Percentiles rank a stretch among this genome's conserved stretches.
These are phyloP conservation scores for Copromyces sp. DNA, from an alignment of 495 filamentous ascomycete genomes.

Conservation along the genomic window DNA sequence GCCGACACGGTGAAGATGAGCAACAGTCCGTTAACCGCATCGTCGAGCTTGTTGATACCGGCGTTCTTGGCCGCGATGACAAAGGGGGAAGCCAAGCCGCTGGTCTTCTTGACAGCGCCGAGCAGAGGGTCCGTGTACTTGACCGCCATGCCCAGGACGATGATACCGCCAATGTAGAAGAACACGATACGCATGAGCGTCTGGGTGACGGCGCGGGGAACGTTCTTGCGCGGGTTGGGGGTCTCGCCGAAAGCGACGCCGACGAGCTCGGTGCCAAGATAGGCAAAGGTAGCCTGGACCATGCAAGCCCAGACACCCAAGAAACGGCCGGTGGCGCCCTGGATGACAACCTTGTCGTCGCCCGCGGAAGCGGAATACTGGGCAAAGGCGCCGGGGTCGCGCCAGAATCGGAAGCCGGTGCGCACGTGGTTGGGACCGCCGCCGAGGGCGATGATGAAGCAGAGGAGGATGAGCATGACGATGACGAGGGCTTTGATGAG, in stretches of 20 bases:
- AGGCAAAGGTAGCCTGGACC: slow-evolving; percentile 72
- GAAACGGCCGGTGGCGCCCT: slow-evolving; percentile 48
- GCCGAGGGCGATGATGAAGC: slow-evolving; percentile 60
- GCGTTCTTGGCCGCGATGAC: slow-evolving; percentile 54
- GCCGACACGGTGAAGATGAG: slow-evolving; percentile 73
- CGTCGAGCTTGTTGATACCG: slow-evolving; percentile 53
- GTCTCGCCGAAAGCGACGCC: slow-evolving; percentile 73
- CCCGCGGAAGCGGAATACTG: slow-evolving; percentile 32
- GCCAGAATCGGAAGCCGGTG: slow-evolving; percentile 68
- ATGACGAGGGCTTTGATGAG: slow-evolving; percentile 61
- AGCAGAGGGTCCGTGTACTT: slow-evolving; percentile 49
- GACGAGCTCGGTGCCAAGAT: slow-evolving; percentile 77
- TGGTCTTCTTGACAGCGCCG: slow-evolving; percentile 42
- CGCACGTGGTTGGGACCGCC: slow-evolving; percentile 64
- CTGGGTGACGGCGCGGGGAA: slow-evolving; percentile 61
- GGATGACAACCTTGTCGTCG: slow-evolving; percentile 5
- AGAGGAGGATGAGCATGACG: slow-evolving; percentile 54
- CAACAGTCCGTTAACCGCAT: slow-evolving; percentile 71
- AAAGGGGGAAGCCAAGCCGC: slow-evolving; percentile 51
- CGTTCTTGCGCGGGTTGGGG: slow-evolving; percentile 65
- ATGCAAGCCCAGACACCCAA: slow-evolving; percentile 70
- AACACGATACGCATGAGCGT: slow-evolving; percentile 66
- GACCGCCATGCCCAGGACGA: slow-evolving; percentile 63
- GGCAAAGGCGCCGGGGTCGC: slow-evolving; percentile 62
- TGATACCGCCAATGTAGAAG: slow-evolving; percentile 61